These are phyloP conservation scores for Hygrophorus pudorinus DNA, from an alignment of 768 basidiomycete genomes.

Conservation along the genomic window DNA sequence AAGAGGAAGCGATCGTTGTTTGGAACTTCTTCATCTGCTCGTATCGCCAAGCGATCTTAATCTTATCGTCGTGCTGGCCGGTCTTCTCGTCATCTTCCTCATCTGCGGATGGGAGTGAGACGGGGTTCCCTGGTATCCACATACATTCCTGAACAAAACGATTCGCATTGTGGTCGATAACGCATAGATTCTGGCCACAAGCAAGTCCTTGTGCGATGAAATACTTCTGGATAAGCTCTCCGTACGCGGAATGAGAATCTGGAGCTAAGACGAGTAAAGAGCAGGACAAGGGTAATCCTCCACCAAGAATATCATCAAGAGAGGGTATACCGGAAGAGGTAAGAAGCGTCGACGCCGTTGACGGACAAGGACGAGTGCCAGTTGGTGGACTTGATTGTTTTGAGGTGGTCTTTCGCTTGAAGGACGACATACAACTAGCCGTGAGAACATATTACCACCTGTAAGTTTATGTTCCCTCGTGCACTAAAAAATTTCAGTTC, in stretches of 20 bases:
- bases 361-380: constrained; percentile 52
- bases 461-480: not conserved
- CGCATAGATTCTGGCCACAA: constrained; percentile 53
- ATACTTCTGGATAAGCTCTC: constrained; percentile 78
- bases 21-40: constrained; percentile 88
- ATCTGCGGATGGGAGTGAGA: constrained; percentile 23
- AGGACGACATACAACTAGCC: constrained; percentile 52
- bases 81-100: constrained; percentile 26
- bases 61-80: constrained; percentile 40
- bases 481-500: no score
- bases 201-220: constrained; percentile 83
- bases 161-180: constrained; percentile 51
- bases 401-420: constrained; percentile 53
- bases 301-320: constrained; percentile 91
- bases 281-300: constrained; percentile 79
- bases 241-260: constrained; percentile 80
- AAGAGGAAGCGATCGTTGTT: constrained; percentile 51
- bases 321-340: constrained; percentile 87
- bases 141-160: constrained; percentile 65
- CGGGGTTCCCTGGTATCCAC: constrained; percentile 49
- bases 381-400: constrained; percentile 31
- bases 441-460: not conserved
- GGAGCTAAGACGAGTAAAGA: constrained; percentile 68
- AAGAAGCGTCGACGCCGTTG: constrained; percentile 43
- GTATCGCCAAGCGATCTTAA: constrained; percentile 98